A percentile compares a stretch with the other conserved stretches of the same genome.
Evolutionary conservation across 2,329 filamentous ascomycete species (phyloP).

Genomic region (Claviceps pazoutovae): DNA sequence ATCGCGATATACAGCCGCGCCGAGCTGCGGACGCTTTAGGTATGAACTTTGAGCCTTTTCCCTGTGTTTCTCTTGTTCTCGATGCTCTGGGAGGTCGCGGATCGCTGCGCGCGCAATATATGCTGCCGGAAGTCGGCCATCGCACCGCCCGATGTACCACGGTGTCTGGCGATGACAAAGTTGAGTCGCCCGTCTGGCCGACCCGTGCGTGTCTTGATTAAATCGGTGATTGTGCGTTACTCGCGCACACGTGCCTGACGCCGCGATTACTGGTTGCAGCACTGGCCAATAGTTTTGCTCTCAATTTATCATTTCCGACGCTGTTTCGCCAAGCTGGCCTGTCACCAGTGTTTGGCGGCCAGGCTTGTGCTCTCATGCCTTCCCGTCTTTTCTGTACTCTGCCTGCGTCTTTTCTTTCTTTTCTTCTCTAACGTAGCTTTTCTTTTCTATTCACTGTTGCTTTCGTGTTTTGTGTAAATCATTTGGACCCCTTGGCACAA

Average conservation of each 20-base stretch:
- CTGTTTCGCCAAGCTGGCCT: neutral
- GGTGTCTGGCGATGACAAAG: neutral
- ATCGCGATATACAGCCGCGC: neutral
- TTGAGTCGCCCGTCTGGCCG: neutral
- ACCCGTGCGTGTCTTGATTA: too few species aligned
- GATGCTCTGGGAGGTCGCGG: neutral
- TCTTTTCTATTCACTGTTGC: neutral
- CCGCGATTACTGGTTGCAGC: neutral
- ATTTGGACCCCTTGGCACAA: neutral
- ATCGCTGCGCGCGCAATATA: neutral
- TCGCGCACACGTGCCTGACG: conserved; percentile 1
- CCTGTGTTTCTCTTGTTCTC: neutral
- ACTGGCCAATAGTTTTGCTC: conserved; percentile 4
- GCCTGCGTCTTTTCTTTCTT: neutral
- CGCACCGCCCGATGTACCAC: neutral
- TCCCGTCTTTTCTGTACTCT: neutral
- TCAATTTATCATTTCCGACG: neutral
- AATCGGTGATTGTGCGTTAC: neutral
- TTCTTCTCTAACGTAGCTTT: neutral
- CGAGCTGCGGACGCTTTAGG: neutral
- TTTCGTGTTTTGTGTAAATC: neutral
- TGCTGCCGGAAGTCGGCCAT: neutral
- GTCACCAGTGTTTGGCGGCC: neutral
- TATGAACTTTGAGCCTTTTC: neutral
- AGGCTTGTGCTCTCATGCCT: neutral